Evolutionary conservation across 1,284 basidiomycete genomes (phyloP), one percentile per base, ranked within the genome.

Genomic region (Sphagnurus paluster): DNA sequence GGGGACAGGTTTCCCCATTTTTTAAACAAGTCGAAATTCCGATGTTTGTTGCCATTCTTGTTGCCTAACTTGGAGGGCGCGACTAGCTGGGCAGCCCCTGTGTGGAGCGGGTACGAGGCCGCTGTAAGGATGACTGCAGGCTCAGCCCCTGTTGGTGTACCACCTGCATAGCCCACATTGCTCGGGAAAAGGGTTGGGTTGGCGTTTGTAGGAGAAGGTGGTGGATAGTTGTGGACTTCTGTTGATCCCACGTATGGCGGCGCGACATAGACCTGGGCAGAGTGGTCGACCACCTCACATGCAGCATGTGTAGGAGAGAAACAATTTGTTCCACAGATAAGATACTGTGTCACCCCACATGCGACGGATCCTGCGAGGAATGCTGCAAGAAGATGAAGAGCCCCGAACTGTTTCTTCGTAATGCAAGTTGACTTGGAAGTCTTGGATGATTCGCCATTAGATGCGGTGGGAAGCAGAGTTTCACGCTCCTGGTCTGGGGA

Each of bases 1-100:
- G 91, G 91, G 0, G 87, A 83, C 30, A 93, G 65, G 59, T 92
- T 92, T 0, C 91, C 91, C 88, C 90, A 91, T 38, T 79, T 76
- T 57, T 77, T 80, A 65, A 90, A 81, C 29, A 93, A 59, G 60
- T 85, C 78, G 53, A 84, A 87, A 2, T 58, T 62, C 30, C 60
- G 66, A 26, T 58, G 62, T 33, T 44, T 57, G 38, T 61, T 62
- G 48, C 58, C 59, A 17, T 42, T 53, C 23, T 54, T 45, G 49
- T 53, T 28, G 59, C 49, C 46, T 52, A 68, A 47, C 26, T 56
- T 50, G 42, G 59, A 39, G 1, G 82, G 82, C 14, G 64, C 66
- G 14, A 90, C 70, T 32, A 93, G 77, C 36, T 85, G 77, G 1
- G 84, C 74, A 11, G 84, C 80, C 9, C 80, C 84, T 1, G 82